phyloP scores from a whole-genome alignment of 1,284 basidiomycete genomes.

The Cutaneotrichosporon sp. region DNA sequence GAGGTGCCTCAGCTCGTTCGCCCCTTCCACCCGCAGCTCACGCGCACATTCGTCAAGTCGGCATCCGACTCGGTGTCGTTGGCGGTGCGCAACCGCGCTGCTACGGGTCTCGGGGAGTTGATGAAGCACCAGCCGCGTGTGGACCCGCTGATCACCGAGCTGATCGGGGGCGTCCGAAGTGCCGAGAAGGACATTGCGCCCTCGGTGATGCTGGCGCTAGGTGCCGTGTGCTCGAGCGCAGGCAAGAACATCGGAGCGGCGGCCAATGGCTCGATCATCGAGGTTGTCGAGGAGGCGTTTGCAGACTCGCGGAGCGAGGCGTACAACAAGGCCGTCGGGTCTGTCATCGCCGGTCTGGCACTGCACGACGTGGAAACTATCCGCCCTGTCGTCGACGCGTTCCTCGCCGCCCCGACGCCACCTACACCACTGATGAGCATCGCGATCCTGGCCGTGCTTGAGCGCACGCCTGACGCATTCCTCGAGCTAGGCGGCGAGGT shows the following conservation, averaged over 20 bases:
- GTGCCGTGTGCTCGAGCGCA: conserved; percentile 71
- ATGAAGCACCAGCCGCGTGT: conserved; percentile 76
- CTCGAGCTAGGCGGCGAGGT: conserved; percentile 59
- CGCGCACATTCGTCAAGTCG: conserved; percentile 95
- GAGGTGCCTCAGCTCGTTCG: conserved; percentile 86
- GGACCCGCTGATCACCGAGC: conserved; percentile 76
- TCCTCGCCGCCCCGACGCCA: conserved; percentile 42
- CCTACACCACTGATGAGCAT: conserved; percentile 58
- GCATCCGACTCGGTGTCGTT: conserved; percentile 75
- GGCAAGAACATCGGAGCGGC: conserved; percentile 73
- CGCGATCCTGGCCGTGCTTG: conserved; percentile 65
- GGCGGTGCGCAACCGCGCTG: conserved; percentile 78
- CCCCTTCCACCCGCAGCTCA: conserved; percentile 97
- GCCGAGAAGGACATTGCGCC: conserved; percentile 73
- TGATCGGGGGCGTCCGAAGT: conserved; percentile 58
- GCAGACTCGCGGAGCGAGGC: conserved; percentile 59
- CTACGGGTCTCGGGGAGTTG: conserved; percentile 80
- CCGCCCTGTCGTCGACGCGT: conserved; percentile 62
- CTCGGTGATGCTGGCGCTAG: conserved; percentile 73
- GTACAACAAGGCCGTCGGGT: conserved; percentile 68
- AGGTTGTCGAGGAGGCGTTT: conserved; percentile 78
- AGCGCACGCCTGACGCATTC: conserved; percentile 62
- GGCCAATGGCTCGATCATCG: conserved; percentile 68
- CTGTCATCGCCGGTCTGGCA: conserved; percentile 67
- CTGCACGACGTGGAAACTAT: conserved; percentile 64